A percentile compares a stretch with the other conserved stretches of the same genome.
phyloP scores from a whole-genome alignment of 768 basidiomycete genomes.

The Mycena floridula region DNA sequence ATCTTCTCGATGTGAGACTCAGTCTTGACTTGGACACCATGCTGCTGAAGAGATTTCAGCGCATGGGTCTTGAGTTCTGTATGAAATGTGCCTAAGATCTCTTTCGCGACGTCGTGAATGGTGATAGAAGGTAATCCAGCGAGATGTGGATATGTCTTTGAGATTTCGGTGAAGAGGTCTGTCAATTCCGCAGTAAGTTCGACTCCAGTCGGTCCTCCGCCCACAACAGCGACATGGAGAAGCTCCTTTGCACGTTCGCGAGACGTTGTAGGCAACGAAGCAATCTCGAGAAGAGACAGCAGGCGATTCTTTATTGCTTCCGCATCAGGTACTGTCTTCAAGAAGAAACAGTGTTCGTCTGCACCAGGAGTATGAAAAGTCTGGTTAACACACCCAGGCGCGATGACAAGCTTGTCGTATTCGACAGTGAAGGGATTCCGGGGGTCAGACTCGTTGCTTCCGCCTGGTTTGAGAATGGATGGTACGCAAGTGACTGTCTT shows the following conservation, averaged over 20 bases:
- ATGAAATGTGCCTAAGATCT: constrained; percentile 1
- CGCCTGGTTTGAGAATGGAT: background rate
- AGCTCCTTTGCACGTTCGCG: constrained; percentile 58
- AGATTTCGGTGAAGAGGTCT: constrained; percentile 72
- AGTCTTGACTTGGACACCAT: constrained; percentile 1
- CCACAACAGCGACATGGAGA: constrained; percentile 67
- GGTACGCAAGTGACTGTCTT: constrained; percentile 2
- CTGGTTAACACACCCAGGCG: constrained; percentile 62
- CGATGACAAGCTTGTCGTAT: constrained; percentile 69
- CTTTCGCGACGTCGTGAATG: constrained; percentile 1
- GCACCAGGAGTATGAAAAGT: constrained; percentile 69
- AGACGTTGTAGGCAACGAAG: constrained; percentile 60
- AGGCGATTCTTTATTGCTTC: constrained; percentile 60
- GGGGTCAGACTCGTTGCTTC: background rate
- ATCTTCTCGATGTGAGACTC: constrained; percentile 1
- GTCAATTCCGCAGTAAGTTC: constrained; percentile 73
- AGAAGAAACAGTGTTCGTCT: constrained; percentile 59
- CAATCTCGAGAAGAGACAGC: constrained; percentile 63
- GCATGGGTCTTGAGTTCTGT: background rate
- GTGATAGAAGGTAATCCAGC: constrained; percentile 1
- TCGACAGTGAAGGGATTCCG: constrained; percentile 12
- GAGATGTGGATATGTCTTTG: constrained; percentile 49
- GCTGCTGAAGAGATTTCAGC: background rate
- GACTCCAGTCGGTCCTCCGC: constrained; percentile 74
- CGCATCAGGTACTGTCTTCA: constrained; percentile 67